Percentiles rank a stretch among this genome's conserved stretches.
Conservation (phyloP, 495 filamentous ascomycete genomes). For the Daldinia caldariorum region DNA sequence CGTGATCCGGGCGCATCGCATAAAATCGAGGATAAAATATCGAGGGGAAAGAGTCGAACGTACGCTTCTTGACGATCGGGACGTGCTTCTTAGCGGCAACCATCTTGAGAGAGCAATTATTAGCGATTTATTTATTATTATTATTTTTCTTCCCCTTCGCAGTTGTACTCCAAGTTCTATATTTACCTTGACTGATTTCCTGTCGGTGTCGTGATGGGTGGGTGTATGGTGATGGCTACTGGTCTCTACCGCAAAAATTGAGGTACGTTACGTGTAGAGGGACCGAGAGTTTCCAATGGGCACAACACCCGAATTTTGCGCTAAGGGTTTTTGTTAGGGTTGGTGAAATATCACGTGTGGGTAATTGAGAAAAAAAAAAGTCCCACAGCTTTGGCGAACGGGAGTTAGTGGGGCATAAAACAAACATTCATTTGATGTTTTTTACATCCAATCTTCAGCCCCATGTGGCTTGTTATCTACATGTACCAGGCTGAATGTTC, state of each 20-base stretch:
- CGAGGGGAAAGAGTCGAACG: slow-evolving; percentile 53
- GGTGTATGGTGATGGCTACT: slow-evolving; percentile 50
- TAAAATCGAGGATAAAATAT: slow-evolving; percentile 8
- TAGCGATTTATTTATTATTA: no score
- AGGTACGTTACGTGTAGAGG: slow-evolving; percentile 40
- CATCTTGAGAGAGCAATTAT: slow-evolving; percentile 71
- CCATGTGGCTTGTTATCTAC: neutral
- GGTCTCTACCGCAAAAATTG: slow-evolving; percentile 50
- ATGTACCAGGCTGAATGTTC: no score
- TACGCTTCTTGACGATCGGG: slow-evolving; percentile 99
- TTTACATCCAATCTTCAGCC: neutral
- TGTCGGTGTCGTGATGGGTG: slow-evolving; percentile 54
- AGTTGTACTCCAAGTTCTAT: neutral
- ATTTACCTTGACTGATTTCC: slow-evolving; percentile 61
- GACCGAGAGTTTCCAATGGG: slow-evolving; percentile 41
- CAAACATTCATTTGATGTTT: no score
- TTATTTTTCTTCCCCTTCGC: slow-evolving; percentile 12
- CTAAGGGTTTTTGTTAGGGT: slow-evolving; percentile 45
- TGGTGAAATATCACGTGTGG: slow-evolving; percentile 26
- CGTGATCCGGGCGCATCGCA: slow-evolving; percentile 5
- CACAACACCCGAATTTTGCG: slow-evolving; percentile 36
- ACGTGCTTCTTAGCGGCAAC: slow-evolving; percentile 98
- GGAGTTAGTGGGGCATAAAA: neutral
- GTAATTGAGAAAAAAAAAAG: neutral
- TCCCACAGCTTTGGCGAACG: no score